Percentiles rank a stretch among this genome's conserved stretches.
These are phyloP conservation scores for Xanthoconium stramineum DNA, from an alignment of 768 basidiomycete genomes.

Conservation along the genomic window DNA sequence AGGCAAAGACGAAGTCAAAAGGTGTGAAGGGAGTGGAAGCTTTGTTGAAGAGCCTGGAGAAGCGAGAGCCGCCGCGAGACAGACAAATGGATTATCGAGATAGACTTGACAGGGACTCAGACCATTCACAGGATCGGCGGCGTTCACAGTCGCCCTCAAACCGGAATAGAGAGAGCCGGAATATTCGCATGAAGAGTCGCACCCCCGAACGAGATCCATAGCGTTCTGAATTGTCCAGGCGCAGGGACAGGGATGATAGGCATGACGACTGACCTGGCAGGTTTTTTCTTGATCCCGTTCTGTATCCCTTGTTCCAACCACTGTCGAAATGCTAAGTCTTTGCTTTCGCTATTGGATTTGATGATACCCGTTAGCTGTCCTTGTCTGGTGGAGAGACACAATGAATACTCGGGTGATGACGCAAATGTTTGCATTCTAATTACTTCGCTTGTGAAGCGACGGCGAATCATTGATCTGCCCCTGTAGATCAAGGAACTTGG, in stretches of 20 bases:
- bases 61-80: conserved; percentile 23
- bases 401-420: not conserved
- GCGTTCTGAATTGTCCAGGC: not conserved
- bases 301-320: conserved; percentile 3
- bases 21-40: conserved; percentile 65
- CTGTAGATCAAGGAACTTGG: not conserved
- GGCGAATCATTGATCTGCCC: not conserved
- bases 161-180: conserved; percentile 6
- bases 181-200: conserved; percentile 12
- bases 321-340: not conserved
- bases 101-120: conserved; percentile 12
- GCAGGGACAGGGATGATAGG: conserved; percentile 3
- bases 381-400: not conserved
- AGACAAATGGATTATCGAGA: conserved; percentile 5
- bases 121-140: conserved; percentile 4
- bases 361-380: not conserved
- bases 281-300: not conserved
- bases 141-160: conserved; percentile 17
- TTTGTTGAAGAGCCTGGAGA: conserved; percentile 49
- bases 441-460: not conserved
- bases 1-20: conserved; percentile 50
- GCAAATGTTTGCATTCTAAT: not conserved
- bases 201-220: conserved; percentile 19
- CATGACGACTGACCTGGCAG: conserved; percentile 3
- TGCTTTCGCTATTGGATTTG: not conserved